Conservation (phyloP, 345 rosid species). For the Sisymbrium irio region DNA sequence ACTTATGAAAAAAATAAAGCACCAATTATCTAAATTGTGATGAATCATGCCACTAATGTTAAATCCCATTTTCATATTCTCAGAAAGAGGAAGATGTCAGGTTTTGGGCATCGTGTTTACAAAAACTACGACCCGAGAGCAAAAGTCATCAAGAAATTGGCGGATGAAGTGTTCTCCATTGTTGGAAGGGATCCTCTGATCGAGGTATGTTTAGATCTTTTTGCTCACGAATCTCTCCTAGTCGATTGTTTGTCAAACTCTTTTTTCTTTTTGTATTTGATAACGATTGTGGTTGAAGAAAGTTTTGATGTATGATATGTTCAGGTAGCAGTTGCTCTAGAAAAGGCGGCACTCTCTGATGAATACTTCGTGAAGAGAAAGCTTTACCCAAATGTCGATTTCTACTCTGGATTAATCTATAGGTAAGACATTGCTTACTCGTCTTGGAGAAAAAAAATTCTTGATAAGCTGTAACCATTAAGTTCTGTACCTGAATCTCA, state of each 20-base stretch:
- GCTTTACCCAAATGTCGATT: slow-evolving; percentile 96
- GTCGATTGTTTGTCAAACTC: background rate
- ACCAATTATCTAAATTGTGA: background rate
- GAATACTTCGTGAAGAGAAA: slow-evolving; percentile 89
- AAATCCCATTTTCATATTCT: background rate
- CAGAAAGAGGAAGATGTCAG: slow-evolving; percentile 97
- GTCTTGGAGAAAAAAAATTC: background rate
- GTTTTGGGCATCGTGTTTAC: slow-evolving; percentile 98
- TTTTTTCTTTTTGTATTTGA: background rate
- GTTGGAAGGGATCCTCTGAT: slow-evolving; percentile 97
- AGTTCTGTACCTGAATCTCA: background rate
- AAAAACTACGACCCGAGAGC: slow-evolving; percentile 99
- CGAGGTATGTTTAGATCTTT: slow-evolving; percentile 53
- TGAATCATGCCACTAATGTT: background rate
- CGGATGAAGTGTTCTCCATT: slow-evolving; percentile 96
- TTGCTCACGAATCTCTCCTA: background rate
- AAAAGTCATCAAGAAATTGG: slow-evolving; percentile 81
- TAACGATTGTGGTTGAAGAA: background rate
- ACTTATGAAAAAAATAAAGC: background rate
- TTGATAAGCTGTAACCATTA: background rate
- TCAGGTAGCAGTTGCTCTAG: slow-evolving; percentile 94
- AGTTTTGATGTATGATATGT: slow-evolving; percentile 12
- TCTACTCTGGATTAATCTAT: slow-evolving; percentile 92
- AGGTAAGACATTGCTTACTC: slow-evolving; percentile 37
- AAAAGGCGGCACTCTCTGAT: slow-evolving; percentile 91